These are phyloP conservation scores for Fusarium buxicola DNA, from an alignment of 2,329 filamentous ascomycete species.

Conservation along the genomic window DNA sequence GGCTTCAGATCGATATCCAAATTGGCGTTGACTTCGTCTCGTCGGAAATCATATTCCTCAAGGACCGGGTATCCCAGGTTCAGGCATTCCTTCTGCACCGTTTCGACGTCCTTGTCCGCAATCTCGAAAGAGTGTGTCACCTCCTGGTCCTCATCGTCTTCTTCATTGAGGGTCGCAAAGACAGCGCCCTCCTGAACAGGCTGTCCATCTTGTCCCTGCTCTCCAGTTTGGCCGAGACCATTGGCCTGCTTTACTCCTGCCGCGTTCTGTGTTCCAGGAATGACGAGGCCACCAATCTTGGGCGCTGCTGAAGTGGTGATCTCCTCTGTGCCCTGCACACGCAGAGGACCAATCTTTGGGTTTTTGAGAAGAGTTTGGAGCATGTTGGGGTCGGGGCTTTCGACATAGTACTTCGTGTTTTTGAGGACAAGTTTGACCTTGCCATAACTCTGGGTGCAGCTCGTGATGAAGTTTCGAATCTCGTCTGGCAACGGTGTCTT, in stretches of 20 bases:
- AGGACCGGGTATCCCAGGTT: conserved; percentile 88
- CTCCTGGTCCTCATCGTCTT: conserved; percentile 87
- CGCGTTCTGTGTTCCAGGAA: conserved; percentile 93
- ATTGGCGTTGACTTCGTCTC: conserved; percentile 88
- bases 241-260: conserved; percentile 84
- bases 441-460: conserved; percentile 89
- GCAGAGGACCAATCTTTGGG: conserved; percentile 80
- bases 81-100: conserved; percentile 89
- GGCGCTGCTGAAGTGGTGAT: conserved; percentile 86
- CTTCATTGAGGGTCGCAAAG: conserved; percentile 79
- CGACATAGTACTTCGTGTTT: conserved; percentile 93
- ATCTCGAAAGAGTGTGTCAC: conserved; percentile 96
- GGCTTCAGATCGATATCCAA: conserved; percentile 94
- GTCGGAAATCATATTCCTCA: conserved; percentile 97
- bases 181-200: conserved; percentile 73
- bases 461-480: conserved; percentile 80
- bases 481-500: conserved; percentile 89
- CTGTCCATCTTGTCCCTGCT: conserved; percentile 60
- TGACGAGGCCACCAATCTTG: conserved; percentile 87
- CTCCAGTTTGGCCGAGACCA: conserved; percentile 48
- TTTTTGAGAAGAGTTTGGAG: conserved; percentile 90
- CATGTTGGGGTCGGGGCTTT: conserved; percentile 88
- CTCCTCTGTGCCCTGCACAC: conserved; percentile 77
- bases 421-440: conserved; percentile 96
- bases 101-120: conserved; percentile 81